These are phyloP conservation scores for Tylopilus sp. DNA, from an alignment of 768 basidiomycete genomes.

Conservation along the genomic window DNA sequence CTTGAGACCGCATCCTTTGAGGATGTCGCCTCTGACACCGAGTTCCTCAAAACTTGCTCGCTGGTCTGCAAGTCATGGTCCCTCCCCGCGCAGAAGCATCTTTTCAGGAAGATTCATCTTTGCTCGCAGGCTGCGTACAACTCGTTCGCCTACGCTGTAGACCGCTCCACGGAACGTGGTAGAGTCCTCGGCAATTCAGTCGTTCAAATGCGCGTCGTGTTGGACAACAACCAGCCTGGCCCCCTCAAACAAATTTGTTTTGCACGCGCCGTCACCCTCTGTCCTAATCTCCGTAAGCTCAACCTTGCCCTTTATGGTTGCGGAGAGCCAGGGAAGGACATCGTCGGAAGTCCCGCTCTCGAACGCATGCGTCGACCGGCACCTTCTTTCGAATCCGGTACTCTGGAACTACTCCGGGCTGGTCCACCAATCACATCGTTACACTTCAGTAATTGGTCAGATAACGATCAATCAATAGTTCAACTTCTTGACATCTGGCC, in stretches of 20 bases:
- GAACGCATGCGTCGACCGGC: slow-evolving; percentile 48
- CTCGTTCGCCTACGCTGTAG: slow-evolving; percentile 52
- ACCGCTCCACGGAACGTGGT: slow-evolving; percentile 45
- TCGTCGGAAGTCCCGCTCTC: slow-evolving; percentile 45
- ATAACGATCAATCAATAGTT: slow-evolving; percentile 50
- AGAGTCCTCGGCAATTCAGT: slow-evolving; percentile 52
- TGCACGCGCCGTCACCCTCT: slow-evolving; percentile 53
- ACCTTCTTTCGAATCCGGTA: slow-evolving; percentile 52
- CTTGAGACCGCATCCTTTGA: slow-evolving; percentile 53
- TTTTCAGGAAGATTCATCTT: slow-evolving; percentile 58
- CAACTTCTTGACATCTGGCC: slow-evolving; percentile 68
- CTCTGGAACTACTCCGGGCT: slow-evolving; percentile 48
- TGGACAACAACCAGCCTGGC: slow-evolving; percentile 68
- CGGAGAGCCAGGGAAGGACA: slow-evolving; percentile 47
- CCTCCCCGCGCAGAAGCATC: slow-evolving; percentile 55
- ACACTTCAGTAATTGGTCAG: slow-evolving; percentile 70
- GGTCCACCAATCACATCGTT: slow-evolving; percentile 54
- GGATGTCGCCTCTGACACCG: slow-evolving; percentile 34
- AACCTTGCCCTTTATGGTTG: slow-evolving; percentile 58
- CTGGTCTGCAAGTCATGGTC: slow-evolving; percentile 71
- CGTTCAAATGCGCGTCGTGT: slow-evolving; percentile 47
- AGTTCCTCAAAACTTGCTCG: slow-evolving; percentile 50
- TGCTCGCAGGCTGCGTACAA: slow-evolving; percentile 50
- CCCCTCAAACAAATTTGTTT: slow-evolving; percentile 55
- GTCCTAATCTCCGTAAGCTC: slow-evolving; percentile 57